Conservation (phyloP, 495 filamentous ascomycete species). For the Acidiella bohemica region DNA sequence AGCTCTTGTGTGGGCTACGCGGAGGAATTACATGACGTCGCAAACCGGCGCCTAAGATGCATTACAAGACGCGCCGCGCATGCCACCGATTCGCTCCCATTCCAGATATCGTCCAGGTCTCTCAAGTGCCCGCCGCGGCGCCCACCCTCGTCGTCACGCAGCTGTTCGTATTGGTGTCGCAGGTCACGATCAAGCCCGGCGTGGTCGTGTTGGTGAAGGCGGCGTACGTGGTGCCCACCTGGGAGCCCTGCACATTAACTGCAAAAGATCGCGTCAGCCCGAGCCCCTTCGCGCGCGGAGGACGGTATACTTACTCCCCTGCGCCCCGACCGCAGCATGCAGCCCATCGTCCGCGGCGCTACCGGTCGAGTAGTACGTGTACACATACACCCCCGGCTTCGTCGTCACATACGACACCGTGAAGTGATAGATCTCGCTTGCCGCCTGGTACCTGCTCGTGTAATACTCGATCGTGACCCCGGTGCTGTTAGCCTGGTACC, state of each 20-base stretch:
- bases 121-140: too few species aligned
- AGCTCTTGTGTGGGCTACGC: too few species aligned
- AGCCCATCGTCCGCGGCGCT: conserved; percentile 3
- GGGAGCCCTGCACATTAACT: neutral
- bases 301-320: conserved; percentile 16
- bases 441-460: conserved; percentile 1
- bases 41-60: too few species aligned
- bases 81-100: too few species aligned
- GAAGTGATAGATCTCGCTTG: conserved; percentile 13
- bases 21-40: too few species aligned
- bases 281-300: neutral
- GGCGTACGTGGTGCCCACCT: neutral
- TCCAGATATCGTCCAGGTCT: neutral
- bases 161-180: neutral
- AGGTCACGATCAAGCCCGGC: conserved; percentile 3
- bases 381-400: conserved; percentile 11
- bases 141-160: conserved; percentile 5
- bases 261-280: neutral
- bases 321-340: conserved; percentile 11
- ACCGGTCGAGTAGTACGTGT: conserved; percentile 13
- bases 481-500: conserved; percentile 12
- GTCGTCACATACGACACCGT: conserved; percentile 7
- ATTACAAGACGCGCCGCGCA: too few species aligned
- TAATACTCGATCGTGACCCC: conserved; percentile 18
- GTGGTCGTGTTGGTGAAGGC: neutral